Base-by-base conservation (phyloP, 345 rosid genomes). In the Salix caprea region DNA sequence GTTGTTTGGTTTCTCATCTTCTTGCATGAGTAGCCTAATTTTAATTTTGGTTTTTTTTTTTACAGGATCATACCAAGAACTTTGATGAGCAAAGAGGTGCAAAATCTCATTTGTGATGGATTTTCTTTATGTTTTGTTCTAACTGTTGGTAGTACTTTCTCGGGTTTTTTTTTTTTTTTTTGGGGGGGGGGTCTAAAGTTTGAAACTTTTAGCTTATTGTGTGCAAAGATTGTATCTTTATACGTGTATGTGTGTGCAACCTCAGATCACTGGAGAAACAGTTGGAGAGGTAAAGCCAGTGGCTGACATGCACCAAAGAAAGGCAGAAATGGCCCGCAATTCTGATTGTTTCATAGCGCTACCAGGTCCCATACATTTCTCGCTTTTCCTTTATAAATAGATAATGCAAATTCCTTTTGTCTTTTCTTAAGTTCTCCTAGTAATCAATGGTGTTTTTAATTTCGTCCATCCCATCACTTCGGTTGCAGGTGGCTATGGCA, bases 261-360 rank as follows among this genome's bases (percentile, higher is more conserved):
- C 50, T 67, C 71, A 91, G 97, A 86, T 92, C 34, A 92, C 94
- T 9, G 97, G 97, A 61, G 93, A 88, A 77, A 88, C 99, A 40
- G 89, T 86, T 68, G 99, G 98, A 65, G 99, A 93, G 82, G 97
- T 93, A 6, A 87, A 78, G 83, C 80, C 97, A 40, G 99, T 95
- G 42, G 92, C 96, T 26, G 94, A 93, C 87, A 95, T 95, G 99
- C 99, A 93, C 80, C 94, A 95, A 84, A 87, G 99, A 52, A 95
- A 95, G 79, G 98, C 98, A 11, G 98, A 95, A 87, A 95, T 95
- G 99, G 96, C 97, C 82, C 83, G 90, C 84, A 91, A 87, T 82
- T 91, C 99, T 11, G 98, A 95, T 81, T 93, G 98, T 81, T 95
- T 95, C 81, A 95, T 95, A 67, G 99, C 99, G 60, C 78, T 95